Evolutionary conservation across 2,329 filamentous ascomycete genomes (phyloP).

Genomic region (Pseudogymnoascus sp.): DNA sequence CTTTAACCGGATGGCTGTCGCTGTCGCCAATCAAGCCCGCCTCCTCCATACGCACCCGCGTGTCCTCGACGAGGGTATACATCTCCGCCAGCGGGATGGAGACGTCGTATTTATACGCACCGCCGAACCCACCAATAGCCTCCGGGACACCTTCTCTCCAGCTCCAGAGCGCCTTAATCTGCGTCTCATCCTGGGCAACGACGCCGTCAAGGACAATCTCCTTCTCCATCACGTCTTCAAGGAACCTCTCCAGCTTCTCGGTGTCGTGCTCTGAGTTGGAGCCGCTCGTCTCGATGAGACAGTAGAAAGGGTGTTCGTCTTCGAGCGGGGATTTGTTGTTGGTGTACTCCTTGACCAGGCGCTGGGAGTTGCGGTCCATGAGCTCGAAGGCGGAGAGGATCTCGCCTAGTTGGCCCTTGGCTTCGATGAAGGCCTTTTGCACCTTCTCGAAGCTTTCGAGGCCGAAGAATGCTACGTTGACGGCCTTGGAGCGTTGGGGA

Average conservation of each 20-base stretch:
- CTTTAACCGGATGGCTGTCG: constrained; percentile 69
- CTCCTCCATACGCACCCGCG: constrained; percentile 60
- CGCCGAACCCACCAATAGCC: constrained; percentile 79
- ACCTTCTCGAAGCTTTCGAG: constrained; percentile 85
- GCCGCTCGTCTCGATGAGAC: constrained; percentile 90
- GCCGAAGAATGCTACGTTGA: constrained; percentile 93
- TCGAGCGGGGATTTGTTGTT: constrained; percentile 75
- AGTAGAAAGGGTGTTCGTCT: constrained; percentile 85
- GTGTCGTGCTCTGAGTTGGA: constrained; percentile 90
- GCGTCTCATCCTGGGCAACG: constrained; percentile 86
- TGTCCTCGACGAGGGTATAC: constrained; percentile 84
- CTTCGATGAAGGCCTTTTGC: constrained; percentile 76
- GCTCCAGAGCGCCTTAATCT: constrained; percentile 75
- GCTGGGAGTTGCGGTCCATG: constrained; percentile 82
- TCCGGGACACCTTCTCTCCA: constrained; percentile 94
- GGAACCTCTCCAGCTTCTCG: constrained; percentile 81
- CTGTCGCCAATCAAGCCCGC: constrained; percentile 72
- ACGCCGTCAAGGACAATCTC: constrained; percentile 86
- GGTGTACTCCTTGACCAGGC: constrained; percentile 65
- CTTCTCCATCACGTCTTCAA: constrained; percentile 84
- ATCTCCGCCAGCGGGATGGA: constrained; percentile 85
- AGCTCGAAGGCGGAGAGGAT: constrained; percentile 96
- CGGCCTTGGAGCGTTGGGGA: constrained; percentile 75
- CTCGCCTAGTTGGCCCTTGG: constrained; percentile 83
- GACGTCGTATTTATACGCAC: constrained; percentile 97